Conservation (phyloP, 805 yeast genomes). For the Kodamaea neixiangensis region DNA sequence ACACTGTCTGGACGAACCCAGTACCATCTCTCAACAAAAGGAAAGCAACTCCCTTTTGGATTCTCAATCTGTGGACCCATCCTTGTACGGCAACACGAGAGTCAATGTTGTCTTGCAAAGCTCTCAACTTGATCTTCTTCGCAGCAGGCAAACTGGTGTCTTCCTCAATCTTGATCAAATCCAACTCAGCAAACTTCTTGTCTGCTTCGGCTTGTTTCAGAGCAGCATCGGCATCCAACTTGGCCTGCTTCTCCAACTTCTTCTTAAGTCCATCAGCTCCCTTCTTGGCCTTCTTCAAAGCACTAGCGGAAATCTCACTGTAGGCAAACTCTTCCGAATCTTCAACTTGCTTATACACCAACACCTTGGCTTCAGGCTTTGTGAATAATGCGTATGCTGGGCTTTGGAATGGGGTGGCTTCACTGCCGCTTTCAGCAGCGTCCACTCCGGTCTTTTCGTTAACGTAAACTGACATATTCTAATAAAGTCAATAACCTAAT, state of each 20-base stretch:
- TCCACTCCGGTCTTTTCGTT: constrained; percentile 76
- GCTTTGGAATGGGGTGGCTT: constrained; percentile 71
- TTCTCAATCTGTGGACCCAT: constrained; percentile 94
- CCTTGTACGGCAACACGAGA: constrained; percentile 80
- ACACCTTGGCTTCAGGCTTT: constrained; percentile 55
- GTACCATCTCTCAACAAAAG: constrained; percentile 94
- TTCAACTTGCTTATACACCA: constrained; percentile 61
- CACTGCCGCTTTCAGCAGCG: constrained; percentile 59
- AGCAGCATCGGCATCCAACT: constrained; percentile 61
- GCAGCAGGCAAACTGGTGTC: constrained; percentile 77
- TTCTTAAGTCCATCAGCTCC: constrained; percentile 91
- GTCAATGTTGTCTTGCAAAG: constrained; percentile 57
- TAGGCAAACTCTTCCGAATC: constrained; percentile 55
- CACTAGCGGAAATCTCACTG: constrained; percentile 82
- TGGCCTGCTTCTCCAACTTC: constrained; percentile 68
- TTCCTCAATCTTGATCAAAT: constrained; percentile 66
- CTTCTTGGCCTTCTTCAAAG: constrained; percentile 93
- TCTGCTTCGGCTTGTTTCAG: constrained; percentile 60
- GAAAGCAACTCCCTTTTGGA: constrained; percentile 90
- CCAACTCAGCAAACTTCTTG: constrained; percentile 74
- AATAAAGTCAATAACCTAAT: background rate
- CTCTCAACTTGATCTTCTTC: constrained; percentile 60
- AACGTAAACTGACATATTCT: constrained; percentile 56
- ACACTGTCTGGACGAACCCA: constrained; percentile 84
- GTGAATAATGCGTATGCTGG: constrained; percentile 77